Conservation (phyloP, 225 moss, liverwort and hornwort genomes). For the Polytrichum commune region DNA sequence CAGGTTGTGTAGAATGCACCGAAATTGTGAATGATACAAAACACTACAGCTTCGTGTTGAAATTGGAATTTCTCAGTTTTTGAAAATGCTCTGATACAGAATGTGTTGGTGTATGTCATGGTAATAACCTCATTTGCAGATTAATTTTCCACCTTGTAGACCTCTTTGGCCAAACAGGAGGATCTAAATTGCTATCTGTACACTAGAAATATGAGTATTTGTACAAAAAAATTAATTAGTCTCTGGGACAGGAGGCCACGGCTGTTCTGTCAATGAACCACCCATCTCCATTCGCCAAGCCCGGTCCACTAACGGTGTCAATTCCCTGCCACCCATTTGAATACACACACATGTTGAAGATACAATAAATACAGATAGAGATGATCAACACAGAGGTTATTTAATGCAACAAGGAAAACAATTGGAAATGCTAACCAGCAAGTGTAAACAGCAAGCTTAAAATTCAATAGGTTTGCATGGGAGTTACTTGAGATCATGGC, state of each 20-base stretch:
- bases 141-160: no score
- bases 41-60: no score
- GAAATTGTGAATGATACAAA: no score
- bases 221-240: constrained; percentile 12
- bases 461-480: constrained; percentile 5
- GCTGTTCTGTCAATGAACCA: constrained; percentile 61
- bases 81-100: no score
- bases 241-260: constrained; percentile 38
- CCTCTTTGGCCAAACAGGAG: no score
- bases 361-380: not conserved
- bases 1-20: no score
- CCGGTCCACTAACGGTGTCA: constrained; percentile 78
- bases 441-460: constrained; percentile 1
- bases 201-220: no score
- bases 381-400: not conserved
- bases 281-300: constrained; percentile 99
- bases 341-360: constrained; percentile 2
- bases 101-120: no score
- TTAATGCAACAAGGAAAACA: not conserved
- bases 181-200: no score
- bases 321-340: constrained; percentile 49
- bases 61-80: no score
- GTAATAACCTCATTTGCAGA: no score
- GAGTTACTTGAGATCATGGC: constrained; percentile 85
- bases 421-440: not conserved